A percentile compares a stretch with the other conserved stretches of the same genome.
phyloP scores from a whole-genome alignment of 495 filamentous ascomycete genomes.

The Hypoxylon intermedium region DNA sequence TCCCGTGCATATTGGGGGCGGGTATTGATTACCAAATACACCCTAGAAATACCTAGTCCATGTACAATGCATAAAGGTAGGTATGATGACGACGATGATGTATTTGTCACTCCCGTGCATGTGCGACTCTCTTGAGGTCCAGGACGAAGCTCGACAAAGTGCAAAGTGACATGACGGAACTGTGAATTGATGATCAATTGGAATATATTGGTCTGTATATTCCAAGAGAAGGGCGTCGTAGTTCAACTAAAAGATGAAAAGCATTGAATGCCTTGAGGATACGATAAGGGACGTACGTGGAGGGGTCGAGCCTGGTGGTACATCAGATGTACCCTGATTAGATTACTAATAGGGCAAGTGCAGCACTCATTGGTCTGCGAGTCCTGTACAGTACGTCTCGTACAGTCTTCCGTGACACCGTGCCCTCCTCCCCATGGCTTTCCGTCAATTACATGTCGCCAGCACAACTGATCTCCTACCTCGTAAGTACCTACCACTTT shows the following conservation, averaged over 20 bases:
- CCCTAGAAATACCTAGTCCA: background rate
- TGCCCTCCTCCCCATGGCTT: constrained; percentile 23
- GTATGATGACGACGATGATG: constrained; percentile 11
- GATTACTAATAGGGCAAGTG: constrained; percentile 28
- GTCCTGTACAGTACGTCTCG: constrained; percentile 20
- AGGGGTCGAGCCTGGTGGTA: constrained; percentile 2
- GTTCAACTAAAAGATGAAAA: background rate
- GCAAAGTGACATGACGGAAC: background rate
- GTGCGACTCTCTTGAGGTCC: background rate
- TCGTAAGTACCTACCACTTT: constrained; percentile 33
- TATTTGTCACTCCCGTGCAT: constrained; percentile 4
- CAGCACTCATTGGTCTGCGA: constrained; percentile 23
- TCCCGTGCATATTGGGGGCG: background rate
- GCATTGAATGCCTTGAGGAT: too few species aligned
- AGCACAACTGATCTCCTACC: constrained; percentile 37
- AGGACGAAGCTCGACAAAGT: background rate
- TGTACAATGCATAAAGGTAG: background rate
- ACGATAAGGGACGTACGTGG: background rate
- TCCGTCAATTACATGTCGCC: constrained; percentile 42
- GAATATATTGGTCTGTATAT: background rate
- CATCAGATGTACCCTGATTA: constrained; percentile 13
- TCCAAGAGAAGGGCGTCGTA: background rate
- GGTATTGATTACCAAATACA: constrained; percentile 10
- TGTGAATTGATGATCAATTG: background rate
- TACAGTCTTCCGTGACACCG: constrained; percentile 24